A percentile compares a stretch with the other conserved stretches of the same genome.
Evolutionary conservation across 192 early-diverging fungal genomes (phyloP).

Genomic region (Podila minutissima): DNA sequence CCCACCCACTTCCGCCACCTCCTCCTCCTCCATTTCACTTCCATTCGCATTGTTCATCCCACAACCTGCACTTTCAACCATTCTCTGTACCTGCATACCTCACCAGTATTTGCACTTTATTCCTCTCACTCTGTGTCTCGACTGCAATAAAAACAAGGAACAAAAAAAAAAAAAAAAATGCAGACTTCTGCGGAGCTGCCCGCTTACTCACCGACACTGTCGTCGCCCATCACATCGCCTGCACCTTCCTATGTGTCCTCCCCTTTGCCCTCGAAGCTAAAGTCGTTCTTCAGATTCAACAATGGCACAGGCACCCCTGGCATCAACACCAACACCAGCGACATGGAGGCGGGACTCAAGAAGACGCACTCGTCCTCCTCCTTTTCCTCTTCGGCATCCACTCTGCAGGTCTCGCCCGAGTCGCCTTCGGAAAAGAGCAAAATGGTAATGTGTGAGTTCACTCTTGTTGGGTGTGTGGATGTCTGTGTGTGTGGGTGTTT

Average conservation of each 20-base stretch:
- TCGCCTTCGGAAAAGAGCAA: slow-evolving; percentile 1
- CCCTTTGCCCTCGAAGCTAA: slow-evolving; percentile 30
- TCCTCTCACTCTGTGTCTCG: no score
- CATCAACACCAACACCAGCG: no score
- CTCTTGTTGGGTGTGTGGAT: no score
- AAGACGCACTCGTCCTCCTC: no score
- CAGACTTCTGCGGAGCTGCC: slow-evolving; percentile 29
- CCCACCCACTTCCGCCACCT: no score
- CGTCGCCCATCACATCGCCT: slow-evolving; percentile 28
- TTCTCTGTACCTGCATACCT: not conserved
- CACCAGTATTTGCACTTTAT: not conserved
- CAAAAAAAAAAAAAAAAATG: slow-evolving; percentile 12
- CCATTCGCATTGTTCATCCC: not conserved
- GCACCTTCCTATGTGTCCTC: slow-evolving; percentile 27
- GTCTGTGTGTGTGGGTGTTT: no score
- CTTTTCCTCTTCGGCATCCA: not conserved
- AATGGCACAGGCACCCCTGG: slow-evolving; percentile 2
- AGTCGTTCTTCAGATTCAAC: slow-evolving; percentile 20
- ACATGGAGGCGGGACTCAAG: no score
- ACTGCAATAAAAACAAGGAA: not conserved
- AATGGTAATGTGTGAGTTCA: not conserved
- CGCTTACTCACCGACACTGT: not conserved
- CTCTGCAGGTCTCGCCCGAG: not conserved
- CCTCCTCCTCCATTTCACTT: not conserved
- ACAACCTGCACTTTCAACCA: not conserved